A percentile compares a stretch with the other conserved stretches of the same genome.
These are phyloP conservation scores for Carex littledalei DNA, from an alignment of 176 grass and related monocot species.

Conservation along the genomic window DNA sequence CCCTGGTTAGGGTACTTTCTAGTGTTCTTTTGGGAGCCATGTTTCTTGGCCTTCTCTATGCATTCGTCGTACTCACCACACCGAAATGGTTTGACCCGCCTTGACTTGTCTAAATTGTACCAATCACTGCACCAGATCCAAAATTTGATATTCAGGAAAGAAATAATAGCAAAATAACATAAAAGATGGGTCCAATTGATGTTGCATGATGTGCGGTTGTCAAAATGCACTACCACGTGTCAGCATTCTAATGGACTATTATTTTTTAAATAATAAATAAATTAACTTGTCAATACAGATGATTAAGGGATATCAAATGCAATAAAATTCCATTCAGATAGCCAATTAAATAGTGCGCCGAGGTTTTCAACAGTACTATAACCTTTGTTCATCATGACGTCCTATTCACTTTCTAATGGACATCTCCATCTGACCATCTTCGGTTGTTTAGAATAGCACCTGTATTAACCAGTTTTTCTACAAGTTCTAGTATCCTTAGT, in stretches of 20 bases:
- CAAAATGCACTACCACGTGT: neutral
- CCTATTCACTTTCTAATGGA: neutral
- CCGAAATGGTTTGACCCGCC: slow-evolving; percentile 80
- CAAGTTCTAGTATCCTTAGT: neutral
- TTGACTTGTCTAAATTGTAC: slow-evolving; percentile 95
- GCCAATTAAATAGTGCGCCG: neutral
- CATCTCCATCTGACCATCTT: neutral
- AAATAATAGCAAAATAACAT: neutral
- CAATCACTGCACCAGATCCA: slow-evolving; percentile 58
- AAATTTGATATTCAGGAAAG: neutral
- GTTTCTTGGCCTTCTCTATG: slow-evolving; percentile 68
- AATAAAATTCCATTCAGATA: neutral
- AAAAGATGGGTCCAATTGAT: slow-evolving; percentile 8
- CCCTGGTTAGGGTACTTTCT: slow-evolving; percentile 48
- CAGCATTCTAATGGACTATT: neutral
- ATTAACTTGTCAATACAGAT: neutral
- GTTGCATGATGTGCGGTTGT: neutral
- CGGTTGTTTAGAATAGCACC: neutral
- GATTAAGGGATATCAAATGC: too few species aligned
- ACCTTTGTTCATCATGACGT: neutral
- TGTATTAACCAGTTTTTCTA: neutral
- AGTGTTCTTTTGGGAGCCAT: slow-evolving; percentile 40
- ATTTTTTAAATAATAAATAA: neutral
- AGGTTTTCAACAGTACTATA: neutral
- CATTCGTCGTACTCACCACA: slow-evolving; percentile 95